These are phyloP conservation scores for Zygosaccharomyces sapae DNA, from an alignment of 1,139 yeast genomes.

Conservation along the genomic window DNA sequence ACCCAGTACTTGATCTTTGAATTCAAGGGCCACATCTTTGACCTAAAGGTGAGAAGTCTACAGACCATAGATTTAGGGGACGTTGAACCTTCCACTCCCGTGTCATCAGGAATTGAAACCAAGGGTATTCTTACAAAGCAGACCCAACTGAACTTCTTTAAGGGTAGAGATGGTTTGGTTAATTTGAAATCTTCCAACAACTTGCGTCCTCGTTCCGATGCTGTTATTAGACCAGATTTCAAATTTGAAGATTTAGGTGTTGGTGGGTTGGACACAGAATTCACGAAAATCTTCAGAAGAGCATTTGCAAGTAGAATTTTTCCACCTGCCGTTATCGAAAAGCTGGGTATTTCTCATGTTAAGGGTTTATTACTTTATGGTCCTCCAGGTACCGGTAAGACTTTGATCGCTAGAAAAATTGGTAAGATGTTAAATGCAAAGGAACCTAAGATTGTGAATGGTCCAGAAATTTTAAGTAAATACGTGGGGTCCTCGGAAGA, in stretches of 20 bases:
- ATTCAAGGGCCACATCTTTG: slow-evolving; percentile 68
- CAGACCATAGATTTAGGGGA: slow-evolving; percentile 74
- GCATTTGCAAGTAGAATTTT: slow-evolving; percentile 95
- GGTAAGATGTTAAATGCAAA: slow-evolving; percentile 95
- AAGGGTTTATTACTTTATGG: slow-evolving; percentile 89
- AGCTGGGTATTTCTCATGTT: slow-evolving; percentile 88
- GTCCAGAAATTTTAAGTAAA: slow-evolving; percentile 95
- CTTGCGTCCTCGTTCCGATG: slow-evolving; percentile 74
- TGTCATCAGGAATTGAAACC: slow-evolving; percentile 46
- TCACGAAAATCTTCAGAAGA: slow-evolving; percentile 90
- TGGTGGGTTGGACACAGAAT: slow-evolving; percentile 94
- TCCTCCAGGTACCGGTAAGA: slow-evolving; percentile 99
- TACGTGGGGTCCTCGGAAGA: slow-evolving; percentile 97
- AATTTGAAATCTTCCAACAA: slow-evolving; percentile 56
- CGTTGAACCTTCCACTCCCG: slow-evolving; percentile 40
- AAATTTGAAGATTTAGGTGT: slow-evolving; percentile 96
- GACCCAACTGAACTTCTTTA: slow-evolving; percentile 71
- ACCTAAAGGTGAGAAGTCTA: slow-evolving; percentile 60
- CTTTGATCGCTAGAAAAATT: slow-evolving; percentile 92
- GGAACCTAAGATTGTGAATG: slow-evolving; percentile 98
- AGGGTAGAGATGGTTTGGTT: slow-evolving; percentile 68
- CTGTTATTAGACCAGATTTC: slow-evolving; percentile 91
- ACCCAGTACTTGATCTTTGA: slow-evolving; percentile 83
- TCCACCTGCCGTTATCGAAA: slow-evolving; percentile 89
- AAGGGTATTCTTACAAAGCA: slow-evolving; percentile 83